A percentile compares a stretch with the other conserved stretches of the same genome.
Evolutionary conservation across 2,329 filamentous ascomycete genomes (phyloP).

Genomic region (Ploettnerulaceae sp.): DNA sequence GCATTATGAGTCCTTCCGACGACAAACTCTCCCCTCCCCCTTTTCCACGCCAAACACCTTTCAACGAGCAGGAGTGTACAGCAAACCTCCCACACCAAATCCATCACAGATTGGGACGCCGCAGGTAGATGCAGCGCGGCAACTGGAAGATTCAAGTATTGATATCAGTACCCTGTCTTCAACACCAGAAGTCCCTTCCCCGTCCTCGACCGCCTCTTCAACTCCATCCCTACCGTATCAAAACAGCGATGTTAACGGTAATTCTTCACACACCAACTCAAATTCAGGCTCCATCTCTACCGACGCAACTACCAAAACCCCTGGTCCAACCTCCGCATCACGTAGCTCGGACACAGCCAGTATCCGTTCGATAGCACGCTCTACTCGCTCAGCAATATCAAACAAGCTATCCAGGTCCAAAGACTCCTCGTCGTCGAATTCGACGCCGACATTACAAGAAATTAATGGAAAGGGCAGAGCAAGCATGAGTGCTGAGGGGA

Average conservation of each 20-base stretch:
- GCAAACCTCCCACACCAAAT: slow-evolving; percentile 26
- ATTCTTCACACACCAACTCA: slow-evolving; percentile 11
- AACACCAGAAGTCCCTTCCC: slow-evolving; percentile 29
- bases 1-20: slow-evolving; percentile 93
- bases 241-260: slow-evolving; percentile 11
- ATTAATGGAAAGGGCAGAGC: not conserved
- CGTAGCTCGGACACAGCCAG: slow-evolving; percentile 46
- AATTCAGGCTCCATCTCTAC: slow-evolving; percentile 15
- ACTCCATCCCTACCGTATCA: slow-evolving; percentile 24
- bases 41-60: slow-evolving; percentile 81
- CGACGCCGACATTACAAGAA: slow-evolving; percentile 1
- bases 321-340: slow-evolving; percentile 24
- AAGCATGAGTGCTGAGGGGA: slow-evolving; percentile 27
- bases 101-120: slow-evolving; percentile 30
- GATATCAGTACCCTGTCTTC: slow-evolving; percentile 27
- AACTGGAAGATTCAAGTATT: slow-evolving; percentile 21
- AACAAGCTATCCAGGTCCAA: slow-evolving; percentile 33
- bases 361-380: slow-evolving; percentile 52
- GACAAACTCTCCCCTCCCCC: slow-evolving; percentile 73
- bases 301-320: slow-evolving; percentile 14
- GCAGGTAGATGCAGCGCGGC: slow-evolving; percentile 35
- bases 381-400: slow-evolving; percentile 51
- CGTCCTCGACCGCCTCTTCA: slow-evolving; percentile 26
- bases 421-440: slow-evolving; percentile 12
- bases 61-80: slow-evolving; percentile 66